phyloP scores from a whole-genome alignment of 208 protist species.

The Naegleria gruberi region DNA sequence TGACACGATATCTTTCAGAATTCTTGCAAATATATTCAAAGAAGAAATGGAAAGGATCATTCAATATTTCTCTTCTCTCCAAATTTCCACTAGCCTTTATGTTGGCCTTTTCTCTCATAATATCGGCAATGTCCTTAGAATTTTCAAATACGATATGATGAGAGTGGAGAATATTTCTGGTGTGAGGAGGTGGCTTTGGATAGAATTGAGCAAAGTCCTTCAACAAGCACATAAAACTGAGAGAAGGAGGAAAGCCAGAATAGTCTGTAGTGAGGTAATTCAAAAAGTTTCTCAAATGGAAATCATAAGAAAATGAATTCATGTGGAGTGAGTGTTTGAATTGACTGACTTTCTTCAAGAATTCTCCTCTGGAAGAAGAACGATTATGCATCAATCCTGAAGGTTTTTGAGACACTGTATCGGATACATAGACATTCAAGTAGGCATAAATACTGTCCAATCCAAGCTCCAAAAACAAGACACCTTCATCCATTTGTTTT shows the following conservation, averaged over 20 bases:
- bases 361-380: neutral
- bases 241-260: neutral
- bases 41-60: neutral
- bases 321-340: constrained; percentile 13
- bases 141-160: neutral
- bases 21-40: constrained; percentile 16
- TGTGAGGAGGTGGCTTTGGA: neutral
- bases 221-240: neutral
- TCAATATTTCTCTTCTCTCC: neutral
- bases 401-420: neutral
- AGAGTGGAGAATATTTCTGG: neutral
- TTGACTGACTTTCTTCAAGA: neutral
- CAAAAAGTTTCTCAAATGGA: neutral
- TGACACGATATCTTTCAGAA: neutral
- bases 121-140: neutral
- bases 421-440: constrained; percentile 11
- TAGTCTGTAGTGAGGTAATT: neutral
- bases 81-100: neutral
- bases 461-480: neutral
- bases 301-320: constrained; percentile 19
- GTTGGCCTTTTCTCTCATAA: neutral
- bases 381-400: neutral
- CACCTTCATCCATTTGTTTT: neutral
- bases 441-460: constrained; percentile 1
- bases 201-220: constrained; percentile 15